Conservation (phyloP, 495 filamentous ascomycete species). For the Penicillium pancosmium region DNA sequence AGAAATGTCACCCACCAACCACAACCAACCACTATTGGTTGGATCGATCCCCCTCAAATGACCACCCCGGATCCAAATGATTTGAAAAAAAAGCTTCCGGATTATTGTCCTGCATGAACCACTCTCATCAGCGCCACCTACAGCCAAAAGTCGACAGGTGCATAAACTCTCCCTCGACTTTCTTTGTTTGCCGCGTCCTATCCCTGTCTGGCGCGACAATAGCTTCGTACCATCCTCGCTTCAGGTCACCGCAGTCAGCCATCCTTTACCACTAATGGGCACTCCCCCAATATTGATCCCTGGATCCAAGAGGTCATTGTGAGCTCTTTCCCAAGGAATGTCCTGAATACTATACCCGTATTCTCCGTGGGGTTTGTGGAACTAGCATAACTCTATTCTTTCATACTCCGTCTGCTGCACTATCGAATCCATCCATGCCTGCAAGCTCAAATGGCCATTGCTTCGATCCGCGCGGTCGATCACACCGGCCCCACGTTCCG, state of each 20-base stretch:
- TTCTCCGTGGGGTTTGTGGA: no score
- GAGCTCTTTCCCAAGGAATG: no score
- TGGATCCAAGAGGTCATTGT: no score
- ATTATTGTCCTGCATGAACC: background rate
- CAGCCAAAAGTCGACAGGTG: slow-evolving; percentile 6
- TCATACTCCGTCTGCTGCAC: no score
- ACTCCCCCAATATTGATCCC: no score
- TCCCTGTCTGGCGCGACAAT: slow-evolving; percentile 22
- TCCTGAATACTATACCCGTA: no score
- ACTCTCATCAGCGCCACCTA: slow-evolving; percentile 2
- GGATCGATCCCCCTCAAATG: no score
- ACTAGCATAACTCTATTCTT: no score
- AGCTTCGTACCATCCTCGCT: slow-evolving; percentile 6
- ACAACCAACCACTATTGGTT: background rate
- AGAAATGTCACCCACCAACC: background rate
- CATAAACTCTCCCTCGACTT: background rate
- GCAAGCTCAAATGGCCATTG: background rate
- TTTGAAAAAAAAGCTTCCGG: background rate
- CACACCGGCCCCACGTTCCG: background rate
- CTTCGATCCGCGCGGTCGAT: slow-evolving; percentile 4
- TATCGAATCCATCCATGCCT: no score
- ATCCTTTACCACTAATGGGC: no score
- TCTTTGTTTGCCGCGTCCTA: slow-evolving; percentile 8
- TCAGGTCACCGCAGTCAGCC: background rate
- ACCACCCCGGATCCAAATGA: background rate